Percentiles rank a stretch among this genome's conserved stretches.
These are phyloP conservation scores for Cyberlindnera bimundalis DNA, from an alignment of 805 yeast species.

Conservation along the genomic window DNA sequence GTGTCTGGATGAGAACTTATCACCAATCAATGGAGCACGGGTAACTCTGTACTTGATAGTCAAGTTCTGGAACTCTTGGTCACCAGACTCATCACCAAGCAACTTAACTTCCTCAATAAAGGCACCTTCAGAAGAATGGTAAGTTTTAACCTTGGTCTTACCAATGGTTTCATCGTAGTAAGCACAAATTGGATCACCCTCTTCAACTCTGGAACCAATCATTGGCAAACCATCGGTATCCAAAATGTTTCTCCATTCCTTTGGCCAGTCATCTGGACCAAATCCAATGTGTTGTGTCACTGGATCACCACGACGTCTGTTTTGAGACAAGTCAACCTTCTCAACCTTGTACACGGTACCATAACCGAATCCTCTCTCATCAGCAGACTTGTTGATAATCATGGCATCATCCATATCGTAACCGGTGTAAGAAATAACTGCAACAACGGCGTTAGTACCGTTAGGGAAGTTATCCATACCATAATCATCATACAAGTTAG, in stretches of 20 bases:
- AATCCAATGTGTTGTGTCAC: conserved; percentile 92
- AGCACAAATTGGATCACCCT: conserved; percentile 95
- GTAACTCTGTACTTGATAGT: conserved; percentile 89
- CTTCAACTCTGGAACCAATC: conserved; percentile 83
- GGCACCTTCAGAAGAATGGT: conserved; percentile 93
- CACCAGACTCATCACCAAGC: conserved; percentile 73
- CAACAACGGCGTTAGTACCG: conserved; percentile 97
- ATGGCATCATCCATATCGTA: conserved; percentile 99
- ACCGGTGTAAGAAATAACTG: conserved; percentile 97
- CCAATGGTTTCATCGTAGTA: conserved; percentile 88
- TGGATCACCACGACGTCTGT: conserved; percentile 89
- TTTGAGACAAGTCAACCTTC: conserved; percentile 74
- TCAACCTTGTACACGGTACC: conserved; percentile 96
- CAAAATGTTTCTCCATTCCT: conserved; percentile 80
- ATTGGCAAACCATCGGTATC: conserved; percentile 92
- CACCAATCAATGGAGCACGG: conserved; percentile 94
- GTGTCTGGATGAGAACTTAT: conserved; percentile 95
- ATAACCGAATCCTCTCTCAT: conserved; percentile 96
- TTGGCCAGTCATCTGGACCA: conserved; percentile 91
- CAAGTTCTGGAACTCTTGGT: conserved; percentile 76
- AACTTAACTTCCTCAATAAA: conserved; percentile 93
- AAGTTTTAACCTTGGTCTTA: conserved; percentile 86
- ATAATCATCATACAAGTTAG: conserved; percentile 88
- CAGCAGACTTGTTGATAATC: conserved; percentile 96
- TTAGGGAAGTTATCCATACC: conserved; percentile 99